Conservation (phyloP, 2,329 filamentous ascomycete species). For the Fusarium chuoi region DNA sequence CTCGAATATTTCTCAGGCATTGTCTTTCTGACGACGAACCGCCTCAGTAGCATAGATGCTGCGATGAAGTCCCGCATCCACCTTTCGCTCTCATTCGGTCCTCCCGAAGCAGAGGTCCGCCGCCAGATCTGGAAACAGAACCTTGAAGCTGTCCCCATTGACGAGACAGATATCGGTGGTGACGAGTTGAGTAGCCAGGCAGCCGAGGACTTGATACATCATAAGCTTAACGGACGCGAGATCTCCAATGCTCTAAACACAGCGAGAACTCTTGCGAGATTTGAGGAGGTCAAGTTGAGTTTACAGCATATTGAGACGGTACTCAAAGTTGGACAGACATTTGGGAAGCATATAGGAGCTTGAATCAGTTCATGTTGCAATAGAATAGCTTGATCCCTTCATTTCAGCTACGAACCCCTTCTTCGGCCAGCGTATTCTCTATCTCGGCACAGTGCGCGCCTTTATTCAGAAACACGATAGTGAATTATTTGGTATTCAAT, state of each 20-base stretch:
- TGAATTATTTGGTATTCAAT: too few relatives aligned
- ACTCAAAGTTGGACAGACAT: neutral
- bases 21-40: neutral
- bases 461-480: too few relatives aligned
- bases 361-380: neutral
- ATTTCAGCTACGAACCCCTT: neutral
- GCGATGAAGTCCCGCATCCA: neutral
- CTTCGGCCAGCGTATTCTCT: too few relatives aligned
- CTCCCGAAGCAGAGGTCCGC: neutral
- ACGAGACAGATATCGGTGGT: neutral
- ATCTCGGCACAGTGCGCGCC: too few relatives aligned
- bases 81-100: neutral
- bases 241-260: neutral
- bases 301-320: neutral
- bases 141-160: neutral
- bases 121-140: neutral
- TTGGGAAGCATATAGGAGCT: neutral
- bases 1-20: neutral
- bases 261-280: neutral
- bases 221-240: neutral
- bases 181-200: neutral
- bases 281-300: neutral
- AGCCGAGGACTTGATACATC: neutral
- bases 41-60: neutral
- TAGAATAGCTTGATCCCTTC: fast-evolving